A percentile compares a stretch with the other conserved stretches of the same genome.
Evolutionary conservation across 352 stramenopile species (phyloP).

Genomic region (Globisporangium middletonii): DNA sequence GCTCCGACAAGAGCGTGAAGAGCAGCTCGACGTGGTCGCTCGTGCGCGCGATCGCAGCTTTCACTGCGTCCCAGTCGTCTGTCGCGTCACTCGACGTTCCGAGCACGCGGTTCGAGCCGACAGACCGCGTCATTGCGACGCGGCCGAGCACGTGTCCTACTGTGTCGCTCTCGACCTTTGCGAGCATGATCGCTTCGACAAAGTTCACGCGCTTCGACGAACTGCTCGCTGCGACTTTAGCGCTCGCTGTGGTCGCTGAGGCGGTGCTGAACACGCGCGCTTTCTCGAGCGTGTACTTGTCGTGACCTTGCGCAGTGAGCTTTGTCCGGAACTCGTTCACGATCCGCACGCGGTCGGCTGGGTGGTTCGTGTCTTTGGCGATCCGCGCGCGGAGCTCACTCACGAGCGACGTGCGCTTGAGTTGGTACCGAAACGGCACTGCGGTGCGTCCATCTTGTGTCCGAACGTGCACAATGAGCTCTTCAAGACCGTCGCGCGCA

Average conservation of each 20-base stretch:
- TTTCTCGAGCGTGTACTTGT: slow-evolving; percentile 67
- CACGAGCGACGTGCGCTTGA: slow-evolving; percentile 51
- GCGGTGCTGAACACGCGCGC: slow-evolving; percentile 40
- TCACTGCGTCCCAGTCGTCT: slow-evolving; percentile 62
- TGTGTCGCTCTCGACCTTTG: slow-evolving; percentile 63
- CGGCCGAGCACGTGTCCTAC: slow-evolving; percentile 36
- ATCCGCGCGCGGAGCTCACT: slow-evolving; percentile 58
- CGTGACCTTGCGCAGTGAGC: slow-evolving; percentile 55
- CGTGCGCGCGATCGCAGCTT: slow-evolving; percentile 53
- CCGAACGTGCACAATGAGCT: slow-evolving; percentile 61
- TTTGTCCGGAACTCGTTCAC: slow-evolving; percentile 70
- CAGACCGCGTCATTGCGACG: background rate
- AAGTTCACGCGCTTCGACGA: slow-evolving; percentile 20
- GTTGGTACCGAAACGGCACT: slow-evolving; percentile 55
- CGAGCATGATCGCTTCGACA: slow-evolving; percentile 52
- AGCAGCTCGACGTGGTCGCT: slow-evolving; percentile 32
- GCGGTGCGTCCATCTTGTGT: slow-evolving; percentile 56
- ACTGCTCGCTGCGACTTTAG: slow-evolving; percentile 12
- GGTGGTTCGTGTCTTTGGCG: slow-evolving; percentile 54
- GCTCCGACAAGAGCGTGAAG: slow-evolving; percentile 44
- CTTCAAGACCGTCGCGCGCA: slow-evolving; percentile 31
- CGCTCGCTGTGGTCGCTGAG: slow-evolving; percentile 15
- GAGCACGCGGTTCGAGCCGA: background rate
- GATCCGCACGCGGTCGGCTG: slow-evolving; percentile 55
- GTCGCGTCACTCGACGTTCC: slow-evolving; percentile 2